Evolutionary conservation across 495 filamentous ascomycete species (phyloP).

Genomic region (Hypoxylon subgilvum): DNA sequence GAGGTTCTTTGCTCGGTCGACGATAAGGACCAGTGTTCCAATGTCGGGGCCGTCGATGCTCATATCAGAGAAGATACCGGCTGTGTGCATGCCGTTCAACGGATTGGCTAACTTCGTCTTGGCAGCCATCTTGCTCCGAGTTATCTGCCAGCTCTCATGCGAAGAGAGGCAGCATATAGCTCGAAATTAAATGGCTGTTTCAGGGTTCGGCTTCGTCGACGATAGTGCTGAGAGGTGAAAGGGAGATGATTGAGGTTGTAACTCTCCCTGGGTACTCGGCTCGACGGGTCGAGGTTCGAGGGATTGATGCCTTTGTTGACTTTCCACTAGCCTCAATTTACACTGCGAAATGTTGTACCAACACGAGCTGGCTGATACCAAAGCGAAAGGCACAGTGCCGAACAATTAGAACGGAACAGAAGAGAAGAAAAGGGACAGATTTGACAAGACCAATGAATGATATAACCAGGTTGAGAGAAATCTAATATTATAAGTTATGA

Average conservation of each 20-base stretch:
- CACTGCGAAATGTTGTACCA: not conserved
- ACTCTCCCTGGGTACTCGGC: constrained; percentile 12
- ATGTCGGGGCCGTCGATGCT: constrained; percentile 92
- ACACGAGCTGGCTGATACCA: too few relatives aligned
- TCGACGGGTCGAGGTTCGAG: constrained; percentile 8
- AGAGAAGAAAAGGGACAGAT: constrained; percentile 8
- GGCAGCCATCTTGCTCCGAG: constrained; percentile 48
- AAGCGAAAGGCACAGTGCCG: too few relatives aligned
- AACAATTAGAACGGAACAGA: too few relatives aligned
- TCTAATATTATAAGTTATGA: constrained; percentile 26
- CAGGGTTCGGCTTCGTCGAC: too few relatives aligned
- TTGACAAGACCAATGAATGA: constrained; percentile 29
- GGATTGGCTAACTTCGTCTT: constrained; percentile 50
- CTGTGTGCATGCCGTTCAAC: constrained; percentile 69
- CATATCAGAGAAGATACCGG: constrained; percentile 96
- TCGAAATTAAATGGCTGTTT: too few relatives aligned
- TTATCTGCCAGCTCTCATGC: constrained; percentile 15
- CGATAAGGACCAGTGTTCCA: constrained; percentile 86
- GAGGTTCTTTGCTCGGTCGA: constrained; percentile 94
- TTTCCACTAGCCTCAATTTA: constrained; percentile 22
- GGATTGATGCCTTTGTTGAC: constrained; percentile 28
- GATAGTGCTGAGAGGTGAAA: too few relatives aligned
- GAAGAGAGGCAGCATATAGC: not conserved
- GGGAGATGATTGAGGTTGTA: not conserved
- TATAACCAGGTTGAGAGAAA: constrained; percentile 19